Conservation (phyloP, 169 alveolate genomes). For the Eimeria necatrix region DNA sequence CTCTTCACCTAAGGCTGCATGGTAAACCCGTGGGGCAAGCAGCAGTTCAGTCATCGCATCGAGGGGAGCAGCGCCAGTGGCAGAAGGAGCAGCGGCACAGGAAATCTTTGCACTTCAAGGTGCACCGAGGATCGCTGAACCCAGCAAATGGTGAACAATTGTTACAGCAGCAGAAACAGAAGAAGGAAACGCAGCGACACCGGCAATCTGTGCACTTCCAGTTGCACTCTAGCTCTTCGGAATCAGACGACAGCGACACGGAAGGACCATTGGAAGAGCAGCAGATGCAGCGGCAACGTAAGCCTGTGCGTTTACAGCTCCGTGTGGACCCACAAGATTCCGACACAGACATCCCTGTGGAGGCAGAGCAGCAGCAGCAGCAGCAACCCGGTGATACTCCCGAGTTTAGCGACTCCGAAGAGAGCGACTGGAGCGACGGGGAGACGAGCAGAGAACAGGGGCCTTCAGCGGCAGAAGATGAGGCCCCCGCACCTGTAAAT, state of each 20-base stretch:
- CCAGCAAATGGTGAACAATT: neutral
- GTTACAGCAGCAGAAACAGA: neutral
- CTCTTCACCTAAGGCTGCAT: neutral
- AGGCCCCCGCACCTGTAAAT: neutral
- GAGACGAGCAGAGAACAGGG: neutral
- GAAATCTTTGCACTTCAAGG: neutral
- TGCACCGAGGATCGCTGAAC: neutral
- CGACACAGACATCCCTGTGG: neutral
- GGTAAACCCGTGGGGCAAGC: neutral
- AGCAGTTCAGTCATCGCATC: neutral
- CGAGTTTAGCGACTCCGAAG: neutral
- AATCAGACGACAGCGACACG: neutral
- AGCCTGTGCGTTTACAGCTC: no score
- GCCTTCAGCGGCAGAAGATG: neutral
- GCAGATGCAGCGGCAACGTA: neutral
- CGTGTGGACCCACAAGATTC: neutral
- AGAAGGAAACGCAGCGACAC: neutral
- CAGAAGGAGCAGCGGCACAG: constrained; percentile 4
- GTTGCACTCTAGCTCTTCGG: neutral
- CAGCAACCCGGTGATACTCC: neutral
- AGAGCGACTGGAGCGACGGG: constrained; percentile 63
- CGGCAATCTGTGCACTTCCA: neutral
- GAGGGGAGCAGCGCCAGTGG: neutral
- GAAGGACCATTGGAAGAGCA: neutral
- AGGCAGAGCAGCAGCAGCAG: constrained; percentile 25